Conservation (phyloP, 2,329 filamentous ascomycete species). For the Didymellaceae sp. region DNA sequence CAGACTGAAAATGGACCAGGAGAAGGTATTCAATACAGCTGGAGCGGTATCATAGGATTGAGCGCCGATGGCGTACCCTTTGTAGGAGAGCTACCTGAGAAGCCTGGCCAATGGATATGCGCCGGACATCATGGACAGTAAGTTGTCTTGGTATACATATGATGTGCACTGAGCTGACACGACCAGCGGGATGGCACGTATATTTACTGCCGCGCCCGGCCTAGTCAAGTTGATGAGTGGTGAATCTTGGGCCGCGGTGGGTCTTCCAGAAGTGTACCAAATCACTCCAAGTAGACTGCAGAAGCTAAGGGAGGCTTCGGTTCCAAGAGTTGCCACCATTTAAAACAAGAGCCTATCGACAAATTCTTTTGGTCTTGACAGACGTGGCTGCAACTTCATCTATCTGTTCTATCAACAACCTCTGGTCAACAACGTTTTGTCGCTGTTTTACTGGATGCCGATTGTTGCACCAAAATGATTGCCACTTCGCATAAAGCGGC, state of each 20-base stretch:
- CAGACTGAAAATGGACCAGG: constrained; percentile 34
- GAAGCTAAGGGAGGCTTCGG: constrained; percentile 6
- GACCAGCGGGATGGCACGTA: constrained; percentile 35
- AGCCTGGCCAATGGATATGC: constrained; percentile 36
- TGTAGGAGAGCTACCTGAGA: constrained; percentile 31
- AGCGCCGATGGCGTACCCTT: constrained; percentile 38
- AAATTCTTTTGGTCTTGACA: too few relatives aligned
- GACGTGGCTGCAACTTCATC: too few relatives aligned
- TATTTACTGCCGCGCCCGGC: constrained; percentile 37
- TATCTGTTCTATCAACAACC: too few relatives aligned
- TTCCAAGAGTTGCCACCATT: constrained; percentile 16
- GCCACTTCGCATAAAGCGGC: constrained; percentile 15
- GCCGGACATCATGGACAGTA: constrained; percentile 40
- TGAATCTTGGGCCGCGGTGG: constrained; percentile 24
- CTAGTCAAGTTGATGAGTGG: constrained; percentile 35
- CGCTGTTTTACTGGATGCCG: constrained; percentile 3
- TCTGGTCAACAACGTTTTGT: not conserved
- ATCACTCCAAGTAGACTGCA: constrained; percentile 26
- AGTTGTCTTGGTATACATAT: constrained; percentile 2
- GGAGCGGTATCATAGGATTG: constrained; percentile 38
- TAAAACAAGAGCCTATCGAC: too few relatives aligned
- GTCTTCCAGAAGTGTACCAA: constrained; percentile 33
- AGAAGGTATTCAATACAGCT: constrained; percentile 40
- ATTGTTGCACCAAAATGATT: constrained; percentile 4
- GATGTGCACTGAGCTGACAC: constrained; percentile 6